Conservation (phyloP, 2,329 filamentous ascomycete genomes). For the Sphaerostilbella broomeana region DNA sequence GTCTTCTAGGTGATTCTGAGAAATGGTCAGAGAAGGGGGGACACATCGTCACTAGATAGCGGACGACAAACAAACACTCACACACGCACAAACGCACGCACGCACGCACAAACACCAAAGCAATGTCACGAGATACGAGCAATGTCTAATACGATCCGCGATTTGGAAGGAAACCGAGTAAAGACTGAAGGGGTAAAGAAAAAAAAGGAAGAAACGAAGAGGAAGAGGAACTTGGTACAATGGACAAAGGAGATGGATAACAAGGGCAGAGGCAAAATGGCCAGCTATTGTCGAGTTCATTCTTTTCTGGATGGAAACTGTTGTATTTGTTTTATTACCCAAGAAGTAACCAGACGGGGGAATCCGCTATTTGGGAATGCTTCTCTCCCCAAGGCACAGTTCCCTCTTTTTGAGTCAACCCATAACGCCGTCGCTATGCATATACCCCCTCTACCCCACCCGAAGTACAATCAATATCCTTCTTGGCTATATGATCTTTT, state of each 20-base stretch:
- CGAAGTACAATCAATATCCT: not conserved
- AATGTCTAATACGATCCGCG: not conserved
- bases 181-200: not conserved
- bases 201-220: not conserved
- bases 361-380: not conserved
- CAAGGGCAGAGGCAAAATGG: not conserved
- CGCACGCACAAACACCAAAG: not conserved
- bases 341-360: slow-evolving; percentile 13
- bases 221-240: not conserved
- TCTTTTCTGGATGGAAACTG: slow-evolving; percentile 2
- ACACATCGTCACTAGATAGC: not conserved
- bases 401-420: too few species aligned
- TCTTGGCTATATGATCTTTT: slow-evolving; percentile 2
- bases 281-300: not conserved
- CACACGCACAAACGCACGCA: not conserved
- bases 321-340: not conserved
- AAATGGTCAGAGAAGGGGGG: slow-evolving; percentile 4
- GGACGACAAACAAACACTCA: not conserved
- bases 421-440: slow-evolving; percentile 40
- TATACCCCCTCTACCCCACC: not conserved
- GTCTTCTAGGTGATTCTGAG: slow-evolving; percentile 16
- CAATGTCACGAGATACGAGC: slow-evolving; percentile 3
- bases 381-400: too few species aligned
- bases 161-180: not conserved
- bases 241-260: not conserved